phyloP scores from a whole-genome alignment of 2,329 filamentous ascomycete genomes.

The Epichloe typhina region DNA sequence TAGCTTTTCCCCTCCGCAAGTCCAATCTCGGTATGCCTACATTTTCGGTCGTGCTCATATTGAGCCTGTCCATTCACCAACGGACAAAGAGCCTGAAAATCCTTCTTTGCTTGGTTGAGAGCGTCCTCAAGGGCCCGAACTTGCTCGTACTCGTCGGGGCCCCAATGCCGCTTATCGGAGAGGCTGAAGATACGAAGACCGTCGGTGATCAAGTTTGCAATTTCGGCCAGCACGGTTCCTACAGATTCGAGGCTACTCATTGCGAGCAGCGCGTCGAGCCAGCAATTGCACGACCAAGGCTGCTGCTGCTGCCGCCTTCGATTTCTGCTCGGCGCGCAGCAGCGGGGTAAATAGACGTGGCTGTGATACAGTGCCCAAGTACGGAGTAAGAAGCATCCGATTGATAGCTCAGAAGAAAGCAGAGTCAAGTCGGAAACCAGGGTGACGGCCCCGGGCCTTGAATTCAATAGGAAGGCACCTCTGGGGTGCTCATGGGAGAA shows the following conservation, averaged over 20 bases:
- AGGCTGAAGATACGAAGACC: constrained; percentile 40
- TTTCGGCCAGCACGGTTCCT: constrained; percentile 43
- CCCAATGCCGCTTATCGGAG: constrained; percentile 46
- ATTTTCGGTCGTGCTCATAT: constrained; percentile 42
- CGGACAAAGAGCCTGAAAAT: constrained; percentile 44
- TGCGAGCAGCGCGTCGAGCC: constrained; percentile 8
- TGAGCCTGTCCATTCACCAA: constrained; percentile 43
- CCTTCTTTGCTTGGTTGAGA: constrained; percentile 46
- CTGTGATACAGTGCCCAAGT: not conserved
- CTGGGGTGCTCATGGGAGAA: constrained; percentile 1
- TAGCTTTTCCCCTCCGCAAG: not conserved
- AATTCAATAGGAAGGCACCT: not conserved
- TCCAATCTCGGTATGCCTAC: constrained; percentile 21
- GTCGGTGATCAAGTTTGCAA: constrained; percentile 40
- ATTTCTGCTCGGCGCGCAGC: not conserved
- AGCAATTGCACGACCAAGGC: not conserved
- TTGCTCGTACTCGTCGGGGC: constrained; percentile 46
- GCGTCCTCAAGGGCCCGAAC: constrained; percentile 38
- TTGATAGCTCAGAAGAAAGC: not conserved
- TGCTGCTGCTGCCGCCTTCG: not conserved
- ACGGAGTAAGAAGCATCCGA: not conserved
- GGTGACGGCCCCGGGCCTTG: not conserved
- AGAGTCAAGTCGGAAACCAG: not conserved
- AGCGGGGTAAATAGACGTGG: not conserved
- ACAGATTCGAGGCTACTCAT: constrained; percentile 36